Percentiles rank a stretch among this genome's conserved stretches.
These are phyloP conservation scores for Sporothrix pallida DNA, from an alignment of 2,329 filamentous ascomycete genomes.

Conservation along the genomic window DNA sequence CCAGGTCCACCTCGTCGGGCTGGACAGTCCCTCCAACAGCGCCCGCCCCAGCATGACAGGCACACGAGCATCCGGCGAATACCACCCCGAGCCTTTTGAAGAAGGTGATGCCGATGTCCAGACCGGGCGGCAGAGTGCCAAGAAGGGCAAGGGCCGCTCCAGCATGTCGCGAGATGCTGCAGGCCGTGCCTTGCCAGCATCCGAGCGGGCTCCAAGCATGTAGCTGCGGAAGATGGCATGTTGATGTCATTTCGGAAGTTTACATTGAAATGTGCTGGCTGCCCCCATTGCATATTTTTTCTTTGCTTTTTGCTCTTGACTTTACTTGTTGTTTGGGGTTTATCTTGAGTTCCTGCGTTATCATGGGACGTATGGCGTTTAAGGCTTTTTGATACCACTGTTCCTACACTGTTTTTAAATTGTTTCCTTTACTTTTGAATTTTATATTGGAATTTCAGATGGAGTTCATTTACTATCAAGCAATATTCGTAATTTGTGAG, in stretches of 20 bases:
- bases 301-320: neutral
- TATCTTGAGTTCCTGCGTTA: too few relatives aligned
- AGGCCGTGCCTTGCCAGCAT: slow-evolving; percentile 57
- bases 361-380: too few relatives aligned
- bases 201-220: slow-evolving; percentile 56
- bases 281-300: too few relatives aligned
- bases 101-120: slow-evolving; percentile 55
- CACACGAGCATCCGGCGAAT: slow-evolving; percentile 16
- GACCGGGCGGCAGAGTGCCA: slow-evolving; percentile 46
- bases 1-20: slow-evolving; percentile 39
- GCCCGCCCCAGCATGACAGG: neutral
- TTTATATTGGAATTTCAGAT: too few relatives aligned
- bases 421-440: too few relatives aligned
- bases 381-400: too few relatives aligned
- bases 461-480: too few relatives aligned
- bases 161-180: slow-evolving; percentile 53
- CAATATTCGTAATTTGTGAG: too few relatives aligned
- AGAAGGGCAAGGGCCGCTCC: slow-evolving; percentile 53
- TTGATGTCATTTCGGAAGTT: neutral
- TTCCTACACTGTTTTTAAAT: too few relatives aligned
- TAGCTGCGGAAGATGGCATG: slow-evolving; percentile 15
- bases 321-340: neutral
- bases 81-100: slow-evolving; percentile 31
- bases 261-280: neutral
- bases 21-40: slow-evolving; percentile 37